Conservation (phyloP, 2,329 filamentous ascomycete genomes). For the Alternaria consortialis region DNA sequence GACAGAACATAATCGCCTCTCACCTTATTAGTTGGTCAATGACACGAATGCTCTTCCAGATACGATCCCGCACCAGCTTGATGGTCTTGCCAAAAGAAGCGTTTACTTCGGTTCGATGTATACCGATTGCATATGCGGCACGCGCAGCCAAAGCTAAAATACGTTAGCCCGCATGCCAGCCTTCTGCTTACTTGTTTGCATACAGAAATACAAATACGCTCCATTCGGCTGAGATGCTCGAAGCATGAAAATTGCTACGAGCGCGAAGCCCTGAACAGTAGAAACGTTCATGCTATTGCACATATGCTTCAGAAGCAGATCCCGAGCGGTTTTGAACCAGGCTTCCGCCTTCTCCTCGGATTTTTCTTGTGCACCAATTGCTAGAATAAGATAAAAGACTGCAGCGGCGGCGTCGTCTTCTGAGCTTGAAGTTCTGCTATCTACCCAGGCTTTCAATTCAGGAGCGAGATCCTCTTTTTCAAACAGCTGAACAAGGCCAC, state of each 20-base stretch:
- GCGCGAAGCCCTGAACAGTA: constrained; percentile 61
- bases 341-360: constrained; percentile 56
- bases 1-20: background rate
- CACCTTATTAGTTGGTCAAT: constrained; percentile 59
- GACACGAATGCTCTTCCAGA: constrained; percentile 63
- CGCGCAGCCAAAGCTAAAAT: constrained; percentile 56
- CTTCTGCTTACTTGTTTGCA: background rate
- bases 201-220: constrained; percentile 61
- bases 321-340: constrained; percentile 58
- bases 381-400: constrained; percentile 62
- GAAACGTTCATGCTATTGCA: constrained; percentile 60
- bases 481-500: constrained; percentile 60
- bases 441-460: constrained; percentile 42
- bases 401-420: constrained; percentile 58
- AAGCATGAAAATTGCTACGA: constrained; percentile 63
- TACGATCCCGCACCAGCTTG: constrained; percentile 56
- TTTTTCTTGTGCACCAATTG: constrained; percentile 58
- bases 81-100: constrained; percentile 58
- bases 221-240: constrained; percentile 62
- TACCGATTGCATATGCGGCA: constrained; percentile 62
- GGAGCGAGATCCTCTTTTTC: constrained; percentile 48
- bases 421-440: constrained; percentile 13
- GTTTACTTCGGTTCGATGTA: constrained; percentile 63
- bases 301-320: constrained; percentile 57
- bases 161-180: background rate